These are phyloP conservation scores for Paraphaeosphaeria sporulosa DNA, from an alignment of 2,329 filamentous ascomycete genomes.

Conservation along the genomic window DNA sequence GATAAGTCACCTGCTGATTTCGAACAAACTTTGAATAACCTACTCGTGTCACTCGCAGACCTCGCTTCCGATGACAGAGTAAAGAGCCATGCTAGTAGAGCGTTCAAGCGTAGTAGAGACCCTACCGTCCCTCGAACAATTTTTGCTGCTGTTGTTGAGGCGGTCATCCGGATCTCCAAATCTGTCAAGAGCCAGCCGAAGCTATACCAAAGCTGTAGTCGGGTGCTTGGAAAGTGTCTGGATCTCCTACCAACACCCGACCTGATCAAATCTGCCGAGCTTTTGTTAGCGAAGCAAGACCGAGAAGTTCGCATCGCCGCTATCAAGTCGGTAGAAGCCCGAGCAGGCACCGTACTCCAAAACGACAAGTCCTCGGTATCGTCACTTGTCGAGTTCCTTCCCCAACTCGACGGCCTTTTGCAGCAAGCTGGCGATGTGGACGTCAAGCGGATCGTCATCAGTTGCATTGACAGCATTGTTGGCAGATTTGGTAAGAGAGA, in stretches of 20 bases:
- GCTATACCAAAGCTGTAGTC: slow-evolving; percentile 60
- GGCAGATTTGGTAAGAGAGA: slow-evolving; percentile 97
- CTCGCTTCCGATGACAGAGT: slow-evolving; percentile 46
- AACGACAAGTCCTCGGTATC: slow-evolving; percentile 72
- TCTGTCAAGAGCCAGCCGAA: slow-evolving; percentile 58
- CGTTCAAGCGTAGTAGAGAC: slow-evolving; percentile 39
- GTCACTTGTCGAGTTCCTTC: slow-evolving; percentile 79
- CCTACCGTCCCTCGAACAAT: slow-evolving; percentile 35
- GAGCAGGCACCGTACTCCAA: slow-evolving; percentile 76
- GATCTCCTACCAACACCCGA: slow-evolving; percentile 85
- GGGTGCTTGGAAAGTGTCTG: slow-evolving; percentile 80
- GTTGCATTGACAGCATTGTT: slow-evolving; percentile 89
- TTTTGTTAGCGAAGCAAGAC: slow-evolving; percentile 77
- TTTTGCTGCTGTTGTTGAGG: slow-evolving; percentile 51
- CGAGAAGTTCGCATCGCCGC: slow-evolving; percentile 78
- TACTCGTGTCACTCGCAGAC: slow-evolving; percentile 50
- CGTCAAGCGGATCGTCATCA: slow-evolving; percentile 85
- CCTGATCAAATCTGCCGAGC: slow-evolving; percentile 87
- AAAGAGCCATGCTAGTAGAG: slow-evolving; percentile 38
- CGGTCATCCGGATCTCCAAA: slow-evolving; percentile 66
- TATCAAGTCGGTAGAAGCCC: slow-evolving; percentile 73
- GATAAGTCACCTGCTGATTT: slow-evolving; percentile 53
- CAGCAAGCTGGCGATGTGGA: slow-evolving; percentile 73
- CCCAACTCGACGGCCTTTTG: slow-evolving; percentile 79
- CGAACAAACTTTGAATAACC: slow-evolving; percentile 44